Percentiles rank a stretch among this genome's conserved stretches.
phyloP scores from a whole-genome alignment of 1,284 basidiomycete species.

The Pseudozyma sp. region DNA sequence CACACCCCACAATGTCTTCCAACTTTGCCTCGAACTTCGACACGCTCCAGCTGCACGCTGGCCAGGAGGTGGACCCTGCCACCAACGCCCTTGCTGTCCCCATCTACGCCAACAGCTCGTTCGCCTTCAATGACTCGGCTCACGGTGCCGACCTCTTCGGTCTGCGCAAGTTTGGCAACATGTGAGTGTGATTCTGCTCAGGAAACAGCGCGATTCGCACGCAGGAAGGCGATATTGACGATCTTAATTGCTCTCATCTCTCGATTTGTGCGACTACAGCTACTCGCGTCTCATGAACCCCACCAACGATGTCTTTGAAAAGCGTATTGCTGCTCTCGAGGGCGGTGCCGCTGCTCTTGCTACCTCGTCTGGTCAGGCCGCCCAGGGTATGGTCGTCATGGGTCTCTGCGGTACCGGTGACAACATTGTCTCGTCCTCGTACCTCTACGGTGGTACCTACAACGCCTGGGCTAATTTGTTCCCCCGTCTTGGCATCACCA shows the following conservation, averaged over 20 bases:
- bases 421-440: constrained; percentile 79
- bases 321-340: constrained; percentile 84
- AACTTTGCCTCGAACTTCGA: constrained; percentile 62
- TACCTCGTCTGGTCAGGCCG: constrained; percentile 81
- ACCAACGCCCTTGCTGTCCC: constrained; percentile 83
- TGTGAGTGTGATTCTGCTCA: constrained; percentile 64
- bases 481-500: constrained; percentile 81
- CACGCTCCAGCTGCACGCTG: constrained; percentile 77
- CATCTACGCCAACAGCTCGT: constrained; percentile 74
- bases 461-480: constrained; percentile 83
- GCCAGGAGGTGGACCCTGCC: constrained; percentile 78
- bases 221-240: background rate
- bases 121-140: constrained; percentile 67
- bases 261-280: constrained; percentile 15
- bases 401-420: constrained; percentile 79
- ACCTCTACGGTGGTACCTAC: constrained; percentile 75
- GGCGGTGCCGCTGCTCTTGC: constrained; percentile 84
- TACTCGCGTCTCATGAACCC: constrained; percentile 79
- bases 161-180: constrained; percentile 75
- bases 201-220: background rate
- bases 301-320: constrained; percentile 85
- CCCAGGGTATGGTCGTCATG: constrained; percentile 79
- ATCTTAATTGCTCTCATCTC: background rate
- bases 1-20: constrained; percentile 16
- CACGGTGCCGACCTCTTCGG: constrained; percentile 87